These are phyloP conservation scores for Pyricularia sp. DNA, from an alignment of 2,329 filamentous ascomycete genomes.

Conservation along the genomic window DNA sequence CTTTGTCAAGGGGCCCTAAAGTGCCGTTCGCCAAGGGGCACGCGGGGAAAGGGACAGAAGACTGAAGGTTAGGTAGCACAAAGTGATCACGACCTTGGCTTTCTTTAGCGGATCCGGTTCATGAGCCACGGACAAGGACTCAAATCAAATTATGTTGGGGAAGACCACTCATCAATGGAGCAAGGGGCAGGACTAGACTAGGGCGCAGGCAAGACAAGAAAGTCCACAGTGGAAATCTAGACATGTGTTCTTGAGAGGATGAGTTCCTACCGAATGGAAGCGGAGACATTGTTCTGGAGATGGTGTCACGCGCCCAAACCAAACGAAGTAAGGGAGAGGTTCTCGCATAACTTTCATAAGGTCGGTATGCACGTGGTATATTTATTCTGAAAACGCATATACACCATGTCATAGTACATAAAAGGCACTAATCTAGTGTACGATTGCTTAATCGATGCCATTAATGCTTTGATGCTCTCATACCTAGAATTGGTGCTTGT, in stretches of 20 bases:
- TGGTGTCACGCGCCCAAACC: not conserved
- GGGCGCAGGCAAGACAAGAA: too few species aligned
- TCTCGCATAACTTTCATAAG: not conserved
- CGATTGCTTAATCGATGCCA: not conserved
- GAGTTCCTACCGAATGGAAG: not conserved
- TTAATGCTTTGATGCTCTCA: not conserved
- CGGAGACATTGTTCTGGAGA: not conserved
- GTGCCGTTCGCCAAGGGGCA: not conserved
- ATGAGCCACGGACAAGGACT: not conserved
- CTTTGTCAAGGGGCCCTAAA: not conserved
- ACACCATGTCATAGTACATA: not conserved
- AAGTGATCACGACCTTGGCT: not conserved
- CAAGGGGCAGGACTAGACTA: not conserved
- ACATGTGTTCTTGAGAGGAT: not conserved
- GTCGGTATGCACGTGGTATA: not conserved
- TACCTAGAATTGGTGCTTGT: not conserved
- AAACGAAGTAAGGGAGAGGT: not conserved
- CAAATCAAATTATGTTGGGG: not conserved
- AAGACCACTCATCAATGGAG: not conserved
- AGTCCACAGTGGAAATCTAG: not conserved
- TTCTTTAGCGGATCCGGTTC: not conserved
- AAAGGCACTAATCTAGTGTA: not conserved
- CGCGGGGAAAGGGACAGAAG: not conserved
- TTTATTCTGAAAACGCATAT: not conserved
- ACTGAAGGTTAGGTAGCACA: not conserved